Conservation (phyloP, 1,139 yeast genomes). For the Candida sp. region DNA sequence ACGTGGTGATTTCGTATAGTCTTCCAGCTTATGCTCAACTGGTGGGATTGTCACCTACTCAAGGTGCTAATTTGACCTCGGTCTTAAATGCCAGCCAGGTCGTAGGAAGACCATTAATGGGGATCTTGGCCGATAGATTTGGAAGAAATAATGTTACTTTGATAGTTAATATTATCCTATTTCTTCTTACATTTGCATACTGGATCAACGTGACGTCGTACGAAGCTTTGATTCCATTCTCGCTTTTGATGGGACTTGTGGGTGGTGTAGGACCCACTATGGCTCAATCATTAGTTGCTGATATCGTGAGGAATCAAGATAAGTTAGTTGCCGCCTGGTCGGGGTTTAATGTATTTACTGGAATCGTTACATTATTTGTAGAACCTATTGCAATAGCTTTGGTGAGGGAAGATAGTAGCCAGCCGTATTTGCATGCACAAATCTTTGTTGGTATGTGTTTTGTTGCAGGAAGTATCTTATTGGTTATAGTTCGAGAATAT, state of each 20-base stretch:
- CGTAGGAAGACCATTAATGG: conserved; percentile 39
- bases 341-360: conserved; percentile 29
- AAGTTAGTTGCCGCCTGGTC: conserved; percentile 50
- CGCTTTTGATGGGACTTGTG: conserved; percentile 46
- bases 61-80: conserved; percentile 43
- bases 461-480: conserved; percentile 23
- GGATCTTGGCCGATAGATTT: conserved; percentile 31
- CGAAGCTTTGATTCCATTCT: conserved; percentile 47
- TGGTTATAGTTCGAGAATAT: conserved; percentile 30
- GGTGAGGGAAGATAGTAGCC: conserved; percentile 17
- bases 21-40: conserved; percentile 43
- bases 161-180: conserved; percentile 21
- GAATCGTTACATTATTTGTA: conserved; percentile 33
- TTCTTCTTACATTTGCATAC: conserved; percentile 28
- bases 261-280: conserved; percentile 63
- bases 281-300: conserved; percentile 55
- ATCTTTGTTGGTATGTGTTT: conserved; percentile 43
- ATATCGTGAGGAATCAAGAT: conserved; percentile 40
- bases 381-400: conserved; percentile 41
- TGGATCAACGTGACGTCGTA: conserved; percentile 53
- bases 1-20: conserved; percentile 41
- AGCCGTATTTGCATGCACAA: conserved; percentile 50
- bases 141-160: conserved; percentile 49
- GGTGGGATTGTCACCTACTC: conserved; percentile 37
- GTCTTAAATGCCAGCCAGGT: conserved; percentile 42